Conservation (phyloP, 768 basidiomycete genomes). For the Kondoa subrosea region DNA sequence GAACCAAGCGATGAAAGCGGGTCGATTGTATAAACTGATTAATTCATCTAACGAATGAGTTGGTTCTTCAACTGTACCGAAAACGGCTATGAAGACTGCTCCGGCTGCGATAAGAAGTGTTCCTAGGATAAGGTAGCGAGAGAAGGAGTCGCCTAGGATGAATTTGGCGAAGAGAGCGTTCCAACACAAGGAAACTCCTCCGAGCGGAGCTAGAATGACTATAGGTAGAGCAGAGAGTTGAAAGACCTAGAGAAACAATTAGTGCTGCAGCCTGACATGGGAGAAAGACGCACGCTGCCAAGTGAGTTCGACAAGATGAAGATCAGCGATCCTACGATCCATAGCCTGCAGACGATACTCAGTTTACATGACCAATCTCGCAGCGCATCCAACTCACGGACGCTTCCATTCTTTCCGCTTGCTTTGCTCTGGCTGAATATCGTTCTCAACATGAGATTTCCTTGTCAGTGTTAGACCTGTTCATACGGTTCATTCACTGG, state of each 20-base stretch:
- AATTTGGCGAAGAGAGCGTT: constrained; percentile 80
- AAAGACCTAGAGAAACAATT: constrained; percentile 37
- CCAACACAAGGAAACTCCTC: constrained; percentile 57
- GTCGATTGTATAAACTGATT: constrained; percentile 53
- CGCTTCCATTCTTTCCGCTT: constrained; percentile 57
- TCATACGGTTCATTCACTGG: neutral
- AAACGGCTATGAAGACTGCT: constrained; percentile 73
- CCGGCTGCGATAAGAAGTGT: constrained; percentile 75
- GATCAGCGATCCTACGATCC: constrained; percentile 69
- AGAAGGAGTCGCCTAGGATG: constrained; percentile 69
- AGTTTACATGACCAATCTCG: neutral
- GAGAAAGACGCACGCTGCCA: constrained; percentile 32
- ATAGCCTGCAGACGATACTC: constrained; percentile 42
- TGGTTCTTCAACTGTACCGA: constrained; percentile 77
- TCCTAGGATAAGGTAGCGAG: constrained; percentile 61
- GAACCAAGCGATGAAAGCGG: constrained; percentile 66
- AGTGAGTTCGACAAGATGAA: constrained; percentile 78
- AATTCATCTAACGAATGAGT: constrained; percentile 75
- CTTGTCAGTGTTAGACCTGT: constrained; percentile 71
- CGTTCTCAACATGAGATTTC: constrained; percentile 77
- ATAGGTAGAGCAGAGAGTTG: constrained; percentile 88
- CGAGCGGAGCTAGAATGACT: constrained; percentile 82
- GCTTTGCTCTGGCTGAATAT: constrained; percentile 46
- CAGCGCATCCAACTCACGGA: constrained; percentile 42
- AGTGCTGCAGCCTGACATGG: neutral